Evolutionary conservation across 495 filamentous ascomycete genomes (phyloP).

Genomic region (Penicilliopsis zonata): DNA sequence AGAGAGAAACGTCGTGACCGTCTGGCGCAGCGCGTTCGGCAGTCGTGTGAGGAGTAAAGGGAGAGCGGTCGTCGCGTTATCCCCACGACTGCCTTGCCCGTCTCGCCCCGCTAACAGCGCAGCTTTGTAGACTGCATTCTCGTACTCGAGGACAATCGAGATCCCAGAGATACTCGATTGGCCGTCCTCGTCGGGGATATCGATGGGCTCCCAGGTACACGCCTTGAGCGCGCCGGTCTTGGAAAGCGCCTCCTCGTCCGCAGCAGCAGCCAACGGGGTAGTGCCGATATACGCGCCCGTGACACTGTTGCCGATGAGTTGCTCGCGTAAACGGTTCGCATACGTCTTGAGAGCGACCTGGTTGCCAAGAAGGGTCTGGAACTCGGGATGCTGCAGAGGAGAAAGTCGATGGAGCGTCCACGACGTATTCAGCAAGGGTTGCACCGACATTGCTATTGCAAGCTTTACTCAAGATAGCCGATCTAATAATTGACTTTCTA

Average conservation of each 20-base stretch:
- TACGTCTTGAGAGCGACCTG: conserved; percentile 30
- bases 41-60: conserved; percentile 43
- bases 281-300: conserved; percentile 27
- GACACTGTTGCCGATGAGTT: conserved; percentile 38
- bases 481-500: too few relatives aligned
- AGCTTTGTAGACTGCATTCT: conserved; percentile 36
- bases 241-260: conserved; percentile 27
- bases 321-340: conserved; percentile 37
- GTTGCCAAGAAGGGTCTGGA: conserved; percentile 24
- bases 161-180: conserved; percentile 18
- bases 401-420: conserved; percentile 46
- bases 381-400: conserved; percentile 37
- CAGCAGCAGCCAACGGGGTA: conserved; percentile 3
- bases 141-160: conserved; percentile 35
- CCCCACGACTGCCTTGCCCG: not conserved
- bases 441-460: too few relatives aligned
- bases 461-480: too few relatives aligned
- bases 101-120: conserved; percentile 22
- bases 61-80: conserved; percentile 29
- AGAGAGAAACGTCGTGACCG: conserved; percentile 33
- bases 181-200: conserved; percentile 2
- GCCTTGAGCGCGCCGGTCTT: conserved; percentile 32
- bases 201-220: conserved; percentile 36
- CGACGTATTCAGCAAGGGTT: conserved; percentile 43
- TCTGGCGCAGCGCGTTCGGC: conserved; percentile 36